Evolutionary conservation across 2,329 filamentous ascomycete species (phyloP), one percentile per base, ranked within the genome.

Genomic region (Cercospora brassicicola): DNA sequence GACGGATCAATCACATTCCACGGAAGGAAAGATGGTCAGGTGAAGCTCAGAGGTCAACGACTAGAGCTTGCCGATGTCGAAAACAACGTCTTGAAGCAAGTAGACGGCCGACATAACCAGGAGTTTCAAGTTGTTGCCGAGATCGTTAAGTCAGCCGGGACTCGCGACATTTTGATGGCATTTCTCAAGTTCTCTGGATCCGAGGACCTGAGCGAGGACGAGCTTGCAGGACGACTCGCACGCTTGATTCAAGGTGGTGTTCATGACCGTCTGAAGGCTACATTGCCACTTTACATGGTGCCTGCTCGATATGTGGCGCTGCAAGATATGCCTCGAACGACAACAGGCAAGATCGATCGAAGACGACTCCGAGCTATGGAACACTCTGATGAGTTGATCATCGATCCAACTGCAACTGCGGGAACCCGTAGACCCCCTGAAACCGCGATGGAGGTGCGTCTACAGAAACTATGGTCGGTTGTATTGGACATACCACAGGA

Each of bases 231-330:
- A 28, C 39, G 26, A 4, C 33, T 62, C 13, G 13, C 20, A 8
- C 39, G 23, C 6, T 10, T 96, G 6, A 2, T 60, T 3, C 57
- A 60, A 15, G 57, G 23, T 8, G 57, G 57, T 2, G 33, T 60
- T 26, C 57, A 60, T 60, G 57, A 60, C 15, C 31, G 57, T 2
- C 8, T 60, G 18, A 60, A 39, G 10, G 39, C 31, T 8, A 60
- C 33, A 1, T 85, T 87, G 0, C 89, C 91, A 0, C 73, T 78
- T 0, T 95, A 95, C 76, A 94, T 94, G 91, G 79, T 94, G 1
- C 93, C 93, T 0, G 87, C 88, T 0, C 87, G 88, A 68, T 79
- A 94, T 3, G 81, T 96, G 6, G 89, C 90, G 0, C 82, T 96
- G 5, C 86, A 85, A 65, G 75, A 77, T 0, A 82, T 96, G 48